Conservation (phyloP, 1,139 yeast genomes). For the Zygosaccharomyces pseudobailii region DNA sequence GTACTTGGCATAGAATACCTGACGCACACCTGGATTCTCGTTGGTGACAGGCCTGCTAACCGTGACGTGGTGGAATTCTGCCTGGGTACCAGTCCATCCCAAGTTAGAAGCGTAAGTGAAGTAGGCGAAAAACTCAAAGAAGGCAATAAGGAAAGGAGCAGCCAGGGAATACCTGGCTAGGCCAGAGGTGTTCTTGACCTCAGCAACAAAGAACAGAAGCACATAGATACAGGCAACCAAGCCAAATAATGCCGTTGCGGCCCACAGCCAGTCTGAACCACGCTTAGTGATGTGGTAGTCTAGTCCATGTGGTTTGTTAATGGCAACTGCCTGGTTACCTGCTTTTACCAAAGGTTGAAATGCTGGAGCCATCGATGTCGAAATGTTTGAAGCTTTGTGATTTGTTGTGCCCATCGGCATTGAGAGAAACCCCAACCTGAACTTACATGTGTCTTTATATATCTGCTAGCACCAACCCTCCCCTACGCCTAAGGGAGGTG, state of each 20-base stretch:
- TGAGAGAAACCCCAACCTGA: not conserved
- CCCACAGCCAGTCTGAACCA: constrained; percentile 72
- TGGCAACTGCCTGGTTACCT: constrained; percentile 44
- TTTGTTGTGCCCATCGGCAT: no score
- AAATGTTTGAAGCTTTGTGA: not conserved
- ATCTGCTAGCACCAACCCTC: not conserved
- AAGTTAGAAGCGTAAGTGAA: constrained; percentile 58
- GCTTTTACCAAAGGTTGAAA: constrained; percentile 4
- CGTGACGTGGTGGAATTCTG: constrained; percentile 48
- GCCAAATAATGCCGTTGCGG: constrained; percentile 52
- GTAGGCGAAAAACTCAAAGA: constrained; percentile 46
- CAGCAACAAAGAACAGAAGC: constrained; percentile 39
- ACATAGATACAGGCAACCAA: constrained; percentile 42
- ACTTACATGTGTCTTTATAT: not conserved
- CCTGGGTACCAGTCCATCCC: constrained; percentile 49
- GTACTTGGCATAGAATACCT: constrained; percentile 56
- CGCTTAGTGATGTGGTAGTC: constrained; percentile 52
- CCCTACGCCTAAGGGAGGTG: not conserved
- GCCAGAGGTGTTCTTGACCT: constrained; percentile 29
- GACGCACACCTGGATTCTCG: constrained; percentile 42
- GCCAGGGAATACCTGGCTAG: constrained; percentile 41
- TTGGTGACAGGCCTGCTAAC: constrained; percentile 15
- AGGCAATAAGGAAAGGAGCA: constrained; percentile 44
- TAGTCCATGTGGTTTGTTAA: constrained; percentile 43
- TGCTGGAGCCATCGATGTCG: not conserved